Base-by-base conservation (phyloP, 2,329 filamentous ascomycete genomes). In the Beauveria sp. region DNA sequence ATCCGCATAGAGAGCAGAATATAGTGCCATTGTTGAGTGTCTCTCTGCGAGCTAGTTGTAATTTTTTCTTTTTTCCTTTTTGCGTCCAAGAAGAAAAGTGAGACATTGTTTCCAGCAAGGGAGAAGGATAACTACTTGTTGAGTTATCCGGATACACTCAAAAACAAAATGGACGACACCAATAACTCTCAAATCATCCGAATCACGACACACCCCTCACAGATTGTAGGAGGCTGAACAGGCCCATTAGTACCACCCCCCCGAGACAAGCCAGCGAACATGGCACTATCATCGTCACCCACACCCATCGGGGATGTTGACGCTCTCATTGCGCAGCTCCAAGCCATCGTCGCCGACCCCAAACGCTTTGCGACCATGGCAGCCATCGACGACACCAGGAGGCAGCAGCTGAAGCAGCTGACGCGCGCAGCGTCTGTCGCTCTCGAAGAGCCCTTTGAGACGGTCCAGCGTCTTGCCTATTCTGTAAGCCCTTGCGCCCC, bases 401-500 rank as follows among this genome's bases (percentile, higher is more conserved):
- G 62, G 2, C 63, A 54, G 55, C 41, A 57, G 46, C 44, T 62
- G 9, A 57, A 53, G 60, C 60, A 62, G 24, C 24, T 66, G 48
- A 30, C 61, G 14, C 58, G 63, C 26, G 28, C 59, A 9, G 62
- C 62, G 2, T 51, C 64, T 7, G 47, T 60, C 4, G 62, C 59
- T 20, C 51, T 66, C 8, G 63, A 66, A 18, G 61, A 63, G 50
- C 64, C 64, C 24, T 66, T 65, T 62, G 64, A 66, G 51, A 65
- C 62, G 6, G 52, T 65, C 40, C 61, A 64, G 44, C 59, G 64
- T 14, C 41, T 64, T 22, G 59, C n/a, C 9, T 63, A 63, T 37
- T 65, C 64, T n/a, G 63, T 65, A 46, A 50, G 62, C 59, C 12
- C 40, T 24, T 26, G 20, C 30, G 22, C 6, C 26, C 37, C 28